These are phyloP conservation scores for Catenaria anguillulae DNA, from an alignment of 371 early-diverging fungal species.

Conservation along the genomic window DNA sequence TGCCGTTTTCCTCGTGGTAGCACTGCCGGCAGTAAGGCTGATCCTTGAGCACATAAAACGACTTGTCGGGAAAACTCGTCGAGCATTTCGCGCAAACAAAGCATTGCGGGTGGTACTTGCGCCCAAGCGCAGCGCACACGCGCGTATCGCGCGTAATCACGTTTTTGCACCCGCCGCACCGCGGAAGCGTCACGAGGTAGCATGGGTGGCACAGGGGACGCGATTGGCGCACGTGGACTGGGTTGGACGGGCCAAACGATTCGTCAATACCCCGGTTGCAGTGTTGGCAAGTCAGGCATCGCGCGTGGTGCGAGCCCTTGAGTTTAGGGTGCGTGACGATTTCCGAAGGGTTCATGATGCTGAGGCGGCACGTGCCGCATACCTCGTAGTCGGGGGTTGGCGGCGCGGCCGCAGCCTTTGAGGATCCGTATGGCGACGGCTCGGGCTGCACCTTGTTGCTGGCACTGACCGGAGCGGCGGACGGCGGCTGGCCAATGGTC, in stretches of 20 bases:
- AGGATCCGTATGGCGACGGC: neutral
- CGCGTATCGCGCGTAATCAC: slow-evolving; percentile 2
- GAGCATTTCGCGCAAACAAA: neutral
- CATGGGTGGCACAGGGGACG: slow-evolving; percentile 6
- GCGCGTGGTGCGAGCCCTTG: neutral
- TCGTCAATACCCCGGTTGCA: neutral
- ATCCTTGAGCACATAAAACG: slow-evolving; percentile 3
- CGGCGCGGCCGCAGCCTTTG: neutral
- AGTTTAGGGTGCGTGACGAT: neutral
- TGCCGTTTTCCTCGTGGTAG: slow-evolving; percentile 4
- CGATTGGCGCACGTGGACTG: neutral
- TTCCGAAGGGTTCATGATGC: neutral
- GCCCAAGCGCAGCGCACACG: neutral
- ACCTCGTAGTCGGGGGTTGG: neutral
- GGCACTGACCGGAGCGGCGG: neutral
- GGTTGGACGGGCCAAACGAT: neutral
- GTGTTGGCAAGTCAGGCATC: slow-evolving; percentile 1
- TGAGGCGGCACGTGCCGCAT: neutral
- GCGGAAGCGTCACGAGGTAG: neutral
- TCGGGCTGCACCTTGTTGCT: too few species aligned
- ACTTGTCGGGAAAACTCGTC: slow-evolving; percentile 1
- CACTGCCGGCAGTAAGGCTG: slow-evolving; percentile 1
- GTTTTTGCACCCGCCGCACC: slow-evolving; percentile 2
- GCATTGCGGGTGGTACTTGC: slow-evolving; percentile 6
- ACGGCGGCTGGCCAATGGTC: neutral